Evolutionary conservation across 106 monocot genomes (phyloP), one percentile per base, ranked within the genome.

Genomic region (Dendrobium huoshanense): DNA sequence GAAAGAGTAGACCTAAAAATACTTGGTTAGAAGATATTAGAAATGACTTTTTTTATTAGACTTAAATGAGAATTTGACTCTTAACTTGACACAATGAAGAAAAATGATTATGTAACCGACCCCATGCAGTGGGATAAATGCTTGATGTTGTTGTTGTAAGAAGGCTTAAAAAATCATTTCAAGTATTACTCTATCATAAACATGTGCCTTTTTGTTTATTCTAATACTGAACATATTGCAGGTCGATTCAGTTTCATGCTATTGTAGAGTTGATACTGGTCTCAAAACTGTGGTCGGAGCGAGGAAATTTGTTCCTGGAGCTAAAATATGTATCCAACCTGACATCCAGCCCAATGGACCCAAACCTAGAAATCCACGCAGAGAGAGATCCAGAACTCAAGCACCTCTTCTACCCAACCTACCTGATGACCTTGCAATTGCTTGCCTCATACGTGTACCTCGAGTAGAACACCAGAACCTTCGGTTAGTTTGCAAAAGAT

Each of bases 171-270:
- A 51, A 0, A 51, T 51, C 51, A 51, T 51, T 51, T 51, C 10
- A 51, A 31, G 70, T 33, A 16, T 70, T 70, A 11, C 2, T 27
- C 13, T 37, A 16, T 18, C 73, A 74, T 74, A 74, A 42, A 43
- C 7, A 41, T 74, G 42, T n/a, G 43, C 16, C 0, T 48, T 7
- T 45, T 0, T 45, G 20, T 75, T 9, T 75, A 9, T 45, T 24
- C 75, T 76, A 24, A 51, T 49, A 18, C 48, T 76, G 49, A 49
- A 15, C 22, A 27, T 47, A 24, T 73, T 74, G 44, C 86, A 89
- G 89, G 89, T 89, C 33, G 89, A 89, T 79, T 86, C 89, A 49
- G 89, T 89, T 56, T 89, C 89, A 49, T 89, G 89, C 82, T 89
- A 86, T 41, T 88, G 89, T 79, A 80, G 86, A 79, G 86, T 86